These are phyloP conservation scores for Leccinum aurantiacum DNA, from an alignment of 768 basidiomycete species.

Conservation along the genomic window DNA sequence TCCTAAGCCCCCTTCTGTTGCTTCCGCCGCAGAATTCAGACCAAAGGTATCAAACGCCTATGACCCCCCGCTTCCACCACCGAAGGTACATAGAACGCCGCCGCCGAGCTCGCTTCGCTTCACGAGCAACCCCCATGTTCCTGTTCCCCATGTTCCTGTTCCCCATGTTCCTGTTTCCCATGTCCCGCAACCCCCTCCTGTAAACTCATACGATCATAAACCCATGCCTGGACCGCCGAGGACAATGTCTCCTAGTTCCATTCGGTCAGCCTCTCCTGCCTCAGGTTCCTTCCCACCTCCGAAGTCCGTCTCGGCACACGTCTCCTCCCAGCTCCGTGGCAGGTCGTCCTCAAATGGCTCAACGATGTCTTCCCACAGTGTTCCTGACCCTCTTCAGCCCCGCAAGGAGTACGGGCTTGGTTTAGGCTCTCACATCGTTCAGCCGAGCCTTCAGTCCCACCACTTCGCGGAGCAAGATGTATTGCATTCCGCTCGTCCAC, in stretches of 20 bases:
- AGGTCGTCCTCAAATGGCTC: slow-evolving; percentile 51
- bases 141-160: slow-evolving; percentile 9
- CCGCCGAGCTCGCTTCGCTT: slow-evolving; percentile 30
- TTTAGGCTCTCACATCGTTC: slow-evolving; percentile 18
- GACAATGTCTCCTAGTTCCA: slow-evolving; percentile 31
- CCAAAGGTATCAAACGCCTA: slow-evolving; percentile 72
- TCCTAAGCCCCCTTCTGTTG: slow-evolving; percentile 34
- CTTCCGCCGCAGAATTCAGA: slow-evolving; percentile 50
- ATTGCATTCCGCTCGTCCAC: slow-evolving; percentile 42
- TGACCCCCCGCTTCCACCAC: slow-evolving; percentile 69
- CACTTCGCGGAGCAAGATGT: slow-evolving; percentile 27
- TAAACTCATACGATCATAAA: slow-evolving; percentile 23
- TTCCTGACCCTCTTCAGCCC: slow-evolving; percentile 16
- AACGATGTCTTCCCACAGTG: slow-evolving; percentile 34
- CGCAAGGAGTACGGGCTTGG: slow-evolving; percentile 32
- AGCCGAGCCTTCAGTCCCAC: slow-evolving; percentile 18
- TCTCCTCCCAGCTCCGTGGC: slow-evolving; percentile 28
- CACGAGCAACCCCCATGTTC: slow-evolving; percentile 15
- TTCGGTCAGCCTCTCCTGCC: slow-evolving; percentile 25
- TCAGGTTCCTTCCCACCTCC: slow-evolving; percentile 41
- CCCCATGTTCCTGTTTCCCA: slow-evolving; percentile 14
- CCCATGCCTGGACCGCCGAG: slow-evolving; percentile 24
- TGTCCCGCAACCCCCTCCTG: slow-evolving; percentile 9
- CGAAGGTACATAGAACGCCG: slow-evolving; percentile 33
- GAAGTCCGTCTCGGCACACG: slow-evolving; percentile 18